These are phyloP conservation scores for Ceraceosorus guamensis DNA, from an alignment of 1,284 basidiomycete genomes.

Conservation along the genomic window DNA sequence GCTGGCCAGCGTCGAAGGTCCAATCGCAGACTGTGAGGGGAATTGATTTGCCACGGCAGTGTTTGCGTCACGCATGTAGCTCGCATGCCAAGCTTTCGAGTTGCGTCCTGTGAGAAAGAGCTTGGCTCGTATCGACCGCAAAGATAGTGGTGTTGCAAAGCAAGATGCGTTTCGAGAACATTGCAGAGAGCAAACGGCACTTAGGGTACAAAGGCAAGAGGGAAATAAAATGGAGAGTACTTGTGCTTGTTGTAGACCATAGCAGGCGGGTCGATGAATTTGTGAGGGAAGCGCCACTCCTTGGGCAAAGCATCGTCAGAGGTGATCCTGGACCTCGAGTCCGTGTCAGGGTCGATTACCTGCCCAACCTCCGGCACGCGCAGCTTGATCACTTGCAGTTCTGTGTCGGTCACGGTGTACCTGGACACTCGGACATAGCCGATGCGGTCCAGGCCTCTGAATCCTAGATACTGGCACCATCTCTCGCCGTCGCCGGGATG, in stretches of 20 bases:
- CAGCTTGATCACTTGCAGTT: conserved; percentile 43
- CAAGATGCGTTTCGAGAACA: no score
- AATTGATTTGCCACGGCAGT: no score
- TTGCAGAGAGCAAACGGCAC: not conserved
- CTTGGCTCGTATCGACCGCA: no score
- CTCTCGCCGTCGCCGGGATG: conserved; percentile 51
- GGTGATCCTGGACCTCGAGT: conserved; percentile 12
- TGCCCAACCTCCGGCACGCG: conserved; percentile 17
- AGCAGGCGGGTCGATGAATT: conserved; percentile 12
- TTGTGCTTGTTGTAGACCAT: conserved; percentile 13
- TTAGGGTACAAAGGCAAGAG: conserved; percentile 2
- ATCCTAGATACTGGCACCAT: conserved; percentile 46
- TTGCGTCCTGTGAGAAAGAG: no score
- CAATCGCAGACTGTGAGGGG: no score
- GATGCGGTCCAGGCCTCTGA: conserved; percentile 35
- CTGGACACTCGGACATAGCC: conserved; percentile 40
- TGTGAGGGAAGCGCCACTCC: conserved; percentile 1
- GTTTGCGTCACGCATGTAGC: no score
- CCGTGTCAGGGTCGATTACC: conserved; percentile 24
- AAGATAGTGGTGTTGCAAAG: no score
- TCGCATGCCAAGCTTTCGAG: no score
- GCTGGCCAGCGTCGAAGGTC: no score
- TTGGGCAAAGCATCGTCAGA: not conserved
- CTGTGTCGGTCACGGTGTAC: conserved; percentile 43
- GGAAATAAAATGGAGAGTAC: conserved; percentile 10